phyloP scores from a whole-genome alignment of 2,329 filamentous ascomycete genomes.

The Blastomyces gilchristii region DNA sequence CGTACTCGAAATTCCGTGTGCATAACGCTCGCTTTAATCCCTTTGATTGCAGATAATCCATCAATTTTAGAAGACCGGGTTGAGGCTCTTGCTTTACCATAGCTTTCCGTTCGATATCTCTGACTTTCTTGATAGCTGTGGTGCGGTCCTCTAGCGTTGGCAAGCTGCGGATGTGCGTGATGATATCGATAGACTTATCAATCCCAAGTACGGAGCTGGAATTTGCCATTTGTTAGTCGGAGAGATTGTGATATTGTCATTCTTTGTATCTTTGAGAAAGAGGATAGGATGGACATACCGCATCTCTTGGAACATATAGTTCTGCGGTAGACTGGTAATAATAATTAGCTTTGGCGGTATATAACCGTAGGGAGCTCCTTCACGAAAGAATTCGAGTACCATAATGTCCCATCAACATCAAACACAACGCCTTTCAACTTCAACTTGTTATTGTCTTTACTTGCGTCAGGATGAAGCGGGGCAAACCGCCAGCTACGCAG shows the following conservation, averaged over 20 bases:
- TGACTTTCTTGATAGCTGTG: constrained; percentile 61
- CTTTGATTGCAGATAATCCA: constrained; percentile 65
- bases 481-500: constrained; percentile 39
- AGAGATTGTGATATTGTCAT: constrained; percentile 24
- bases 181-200: constrained; percentile 64
- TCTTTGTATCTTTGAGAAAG: background rate
- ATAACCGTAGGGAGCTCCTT: background rate
- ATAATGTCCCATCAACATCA: constrained; percentile 91
- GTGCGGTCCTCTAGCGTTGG: constrained; percentile 50
- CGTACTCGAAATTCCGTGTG: constrained; percentile 80
- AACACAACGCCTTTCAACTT: constrained; percentile 58
- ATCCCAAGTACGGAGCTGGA: constrained; percentile 55
- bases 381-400: constrained; percentile 40
- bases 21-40: constrained; percentile 71
- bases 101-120: constrained; percentile 65
- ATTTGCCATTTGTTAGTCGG: background rate
- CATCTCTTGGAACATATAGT: constrained; percentile 93
- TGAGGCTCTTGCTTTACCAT: constrained; percentile 76
- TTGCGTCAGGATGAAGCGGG: constrained; percentile 34
- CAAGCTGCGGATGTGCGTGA: constrained; percentile 73
- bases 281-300: constrained; percentile 34
- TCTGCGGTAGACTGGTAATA: constrained; percentile 64
- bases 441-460: constrained; percentile 27
- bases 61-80: constrained; percentile 64
- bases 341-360: background rate